These are phyloP conservation scores for Hymenoscyphus fraxineus DNA, from an alignment of 2,329 filamentous ascomycete genomes.

Conservation along the genomic window DNA sequence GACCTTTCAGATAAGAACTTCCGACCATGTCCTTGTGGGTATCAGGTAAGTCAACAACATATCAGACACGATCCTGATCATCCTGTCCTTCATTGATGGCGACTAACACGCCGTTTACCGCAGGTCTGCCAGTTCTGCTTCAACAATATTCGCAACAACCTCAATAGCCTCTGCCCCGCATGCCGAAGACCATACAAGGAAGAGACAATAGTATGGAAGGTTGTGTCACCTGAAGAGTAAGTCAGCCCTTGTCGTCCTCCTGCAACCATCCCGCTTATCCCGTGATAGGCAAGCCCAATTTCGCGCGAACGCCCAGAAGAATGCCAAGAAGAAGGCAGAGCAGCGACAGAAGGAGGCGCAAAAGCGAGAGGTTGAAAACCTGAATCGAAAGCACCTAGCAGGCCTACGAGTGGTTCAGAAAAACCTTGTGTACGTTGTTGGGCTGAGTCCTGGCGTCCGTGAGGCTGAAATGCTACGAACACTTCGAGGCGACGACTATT, in stretches of 20 bases:
- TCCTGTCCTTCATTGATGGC: neutral
- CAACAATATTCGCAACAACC: constrained; percentile 98
- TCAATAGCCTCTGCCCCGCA: constrained; percentile 96
- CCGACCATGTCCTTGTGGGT: constrained; percentile 92
- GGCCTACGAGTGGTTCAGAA: constrained; percentile 96
- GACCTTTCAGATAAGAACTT: constrained; percentile 98
- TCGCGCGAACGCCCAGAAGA: constrained; percentile 76
- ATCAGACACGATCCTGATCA: neutral
- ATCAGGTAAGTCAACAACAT: constrained; percentile 68
- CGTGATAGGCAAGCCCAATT: constrained; percentile 64
- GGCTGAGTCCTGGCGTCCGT: constrained; percentile 82
- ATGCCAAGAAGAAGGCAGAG: constrained; percentile 85
- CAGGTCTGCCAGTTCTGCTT: constrained; percentile 99
- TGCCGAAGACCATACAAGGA: constrained; percentile 95
- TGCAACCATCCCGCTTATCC: constrained; percentile 15
- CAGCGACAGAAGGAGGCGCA: constrained; percentile 90
- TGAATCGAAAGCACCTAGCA: constrained; percentile 92
- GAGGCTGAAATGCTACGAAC: constrained; percentile 92
- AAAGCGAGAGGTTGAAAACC: constrained; percentile 92
- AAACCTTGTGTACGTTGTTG: constrained; percentile 97
- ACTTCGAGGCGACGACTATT: constrained; percentile 85
- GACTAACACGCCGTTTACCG: constrained; percentile 14
- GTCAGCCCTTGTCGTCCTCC: constrained; percentile 35
- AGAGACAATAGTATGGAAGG: constrained; percentile 94
- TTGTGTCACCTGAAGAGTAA: constrained; percentile 92